Conservation (phyloP, 2,329 filamentous ascomycete genomes). For the Penicillium oxalicum region DNA sequence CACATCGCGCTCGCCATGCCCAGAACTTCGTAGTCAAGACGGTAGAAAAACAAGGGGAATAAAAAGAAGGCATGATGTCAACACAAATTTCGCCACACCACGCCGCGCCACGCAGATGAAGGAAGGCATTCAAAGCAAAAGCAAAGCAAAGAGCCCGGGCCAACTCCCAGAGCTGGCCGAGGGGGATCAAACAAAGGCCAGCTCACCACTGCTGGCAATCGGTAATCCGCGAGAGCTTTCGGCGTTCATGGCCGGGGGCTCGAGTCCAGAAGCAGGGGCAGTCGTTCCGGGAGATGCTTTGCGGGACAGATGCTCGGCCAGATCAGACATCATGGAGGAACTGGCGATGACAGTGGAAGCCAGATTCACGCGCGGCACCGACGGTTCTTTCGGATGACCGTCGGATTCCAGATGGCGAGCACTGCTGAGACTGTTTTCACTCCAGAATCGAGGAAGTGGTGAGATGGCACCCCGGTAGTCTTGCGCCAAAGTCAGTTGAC, state of each 20-base stretch:
- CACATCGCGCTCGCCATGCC: slow-evolving; percentile 23
- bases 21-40: slow-evolving; percentile 8
- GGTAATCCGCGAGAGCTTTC: slow-evolving; percentile 15
- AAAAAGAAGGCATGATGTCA: neutral
- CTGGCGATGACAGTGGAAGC: slow-evolving; percentile 15
- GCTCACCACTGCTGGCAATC: slow-evolving; percentile 20
- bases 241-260: slow-evolving; percentile 13
- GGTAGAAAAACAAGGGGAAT: neutral
- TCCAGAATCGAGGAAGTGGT: slow-evolving; percentile 34
- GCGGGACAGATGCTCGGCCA: slow-evolving; percentile 20
- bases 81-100: neutral
- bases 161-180: neutral
- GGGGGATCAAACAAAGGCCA: slow-evolving; percentile 19
- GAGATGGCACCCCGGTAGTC: slow-evolving; percentile 34
- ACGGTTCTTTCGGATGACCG: slow-evolving; percentile 7
- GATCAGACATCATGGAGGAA: slow-evolving; percentile 19
- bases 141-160: neutral
- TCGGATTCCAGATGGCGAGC: slow-evolving; percentile 20
- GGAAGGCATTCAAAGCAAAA: neutral
- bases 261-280: slow-evolving; percentile 7
- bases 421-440: slow-evolving; percentile 29
- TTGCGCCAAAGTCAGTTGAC: slow-evolving; percentile 33
- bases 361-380: slow-evolving; percentile 3
- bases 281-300: slow-evolving; percentile 10
- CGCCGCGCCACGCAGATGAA: neutral